These are phyloP conservation scores for Tulasnella calospora DNA, from an alignment of 768 basidiomycete species.

Conservation along the genomic window DNA sequence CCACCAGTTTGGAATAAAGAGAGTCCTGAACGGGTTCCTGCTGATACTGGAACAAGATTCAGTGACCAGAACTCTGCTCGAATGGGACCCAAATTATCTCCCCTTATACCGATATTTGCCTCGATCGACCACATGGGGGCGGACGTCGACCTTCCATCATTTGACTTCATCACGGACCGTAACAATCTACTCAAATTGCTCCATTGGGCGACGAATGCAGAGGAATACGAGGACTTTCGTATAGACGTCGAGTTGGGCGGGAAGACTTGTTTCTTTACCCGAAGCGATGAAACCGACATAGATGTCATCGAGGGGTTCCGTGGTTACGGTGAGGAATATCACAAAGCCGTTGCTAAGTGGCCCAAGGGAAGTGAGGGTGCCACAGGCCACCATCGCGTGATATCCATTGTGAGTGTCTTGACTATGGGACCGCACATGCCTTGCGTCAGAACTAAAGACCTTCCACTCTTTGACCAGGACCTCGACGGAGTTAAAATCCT, in stretches of 20 bases:
- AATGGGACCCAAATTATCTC: conserved; percentile 35
- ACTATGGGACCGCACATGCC: not conserved
- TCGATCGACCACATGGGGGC: conserved; percentile 47
- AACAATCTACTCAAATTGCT: conserved; percentile 61
- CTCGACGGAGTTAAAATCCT: conserved; percentile 55
- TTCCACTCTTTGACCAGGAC: conserved; percentile 40
- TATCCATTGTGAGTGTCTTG: conserved; percentile 51
- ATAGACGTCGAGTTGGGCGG: conserved; percentile 66
- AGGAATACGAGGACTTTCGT: conserved; percentile 48
- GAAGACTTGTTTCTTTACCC: conserved; percentile 56
- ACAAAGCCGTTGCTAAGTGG: conserved; percentile 49
- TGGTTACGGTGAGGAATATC: conserved; percentile 59
- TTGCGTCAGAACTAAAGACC: not conserved
- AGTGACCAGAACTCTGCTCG: conserved; percentile 50
- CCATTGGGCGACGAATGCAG: conserved; percentile 45
- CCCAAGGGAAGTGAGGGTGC: conserved; percentile 48
- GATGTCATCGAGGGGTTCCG: conserved; percentile 25
- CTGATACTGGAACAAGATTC: conserved; percentile 49
- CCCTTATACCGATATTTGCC: conserved; percentile 54
- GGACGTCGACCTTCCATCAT: conserved; percentile 38
- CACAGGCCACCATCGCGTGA: conserved; percentile 57
- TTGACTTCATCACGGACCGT: conserved; percentile 58
- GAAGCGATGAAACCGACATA: conserved; percentile 47
- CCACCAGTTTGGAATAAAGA: conserved; percentile 54
- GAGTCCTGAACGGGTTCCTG: conserved; percentile 52